A percentile compares a stretch with the other conserved stretches of the same genome.
phyloP scores from a whole-genome alignment of 2,329 filamentous ascomycete genomes.

The Phialophora verrucosa region DNA sequence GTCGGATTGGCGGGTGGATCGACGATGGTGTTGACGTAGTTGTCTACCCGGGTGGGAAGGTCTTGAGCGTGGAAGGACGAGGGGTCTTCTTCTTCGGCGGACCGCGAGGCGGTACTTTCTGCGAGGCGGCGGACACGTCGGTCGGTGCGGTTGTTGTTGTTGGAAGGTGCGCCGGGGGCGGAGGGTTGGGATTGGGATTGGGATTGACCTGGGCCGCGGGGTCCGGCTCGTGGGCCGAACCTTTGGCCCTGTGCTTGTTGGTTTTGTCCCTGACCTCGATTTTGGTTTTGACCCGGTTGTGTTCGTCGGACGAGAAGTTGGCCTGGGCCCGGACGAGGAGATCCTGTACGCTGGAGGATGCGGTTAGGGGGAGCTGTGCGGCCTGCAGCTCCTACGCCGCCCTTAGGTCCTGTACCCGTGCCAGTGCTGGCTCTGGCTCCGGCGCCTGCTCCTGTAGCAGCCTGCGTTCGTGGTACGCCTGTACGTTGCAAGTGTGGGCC shows the following conservation, averaged over 20 bases:
- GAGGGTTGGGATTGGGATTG: neutral
- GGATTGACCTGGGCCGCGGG: neutral
- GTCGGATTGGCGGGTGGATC: slow-evolving; percentile 37
- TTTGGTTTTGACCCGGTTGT: neutral
- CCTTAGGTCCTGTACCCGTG: neutral
- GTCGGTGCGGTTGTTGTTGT: slow-evolving; percentile 16
- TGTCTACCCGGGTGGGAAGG: slow-evolving; percentile 18
- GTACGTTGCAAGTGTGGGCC: slow-evolving; percentile 5
- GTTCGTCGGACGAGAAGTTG: neutral
- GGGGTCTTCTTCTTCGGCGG: slow-evolving; percentile 27
- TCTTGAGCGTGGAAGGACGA: slow-evolving; percentile 14
- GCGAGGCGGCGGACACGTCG: slow-evolving; percentile 22
- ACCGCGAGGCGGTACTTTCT: slow-evolving; percentile 12
- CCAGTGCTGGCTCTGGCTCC: neutral
- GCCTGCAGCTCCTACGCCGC: slow-evolving; percentile 1
- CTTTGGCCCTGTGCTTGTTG: slow-evolving; percentile 5
- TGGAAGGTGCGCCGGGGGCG: neutral
- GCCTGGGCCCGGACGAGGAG: slow-evolving; percentile 16
- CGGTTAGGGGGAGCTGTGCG: slow-evolving; percentile 11
- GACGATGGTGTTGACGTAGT: slow-evolving; percentile 32
- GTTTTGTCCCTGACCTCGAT: slow-evolving; percentile 2
- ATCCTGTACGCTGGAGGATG: slow-evolving; percentile 22
- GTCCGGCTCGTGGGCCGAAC: neutral
- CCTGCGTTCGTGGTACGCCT: slow-evolving; percentile 1
- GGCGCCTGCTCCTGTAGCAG: neutral